phyloP scores from a whole-genome alignment of 2,329 filamentous ascomycete species.

The Apiospora kogelbergensis region DNA sequence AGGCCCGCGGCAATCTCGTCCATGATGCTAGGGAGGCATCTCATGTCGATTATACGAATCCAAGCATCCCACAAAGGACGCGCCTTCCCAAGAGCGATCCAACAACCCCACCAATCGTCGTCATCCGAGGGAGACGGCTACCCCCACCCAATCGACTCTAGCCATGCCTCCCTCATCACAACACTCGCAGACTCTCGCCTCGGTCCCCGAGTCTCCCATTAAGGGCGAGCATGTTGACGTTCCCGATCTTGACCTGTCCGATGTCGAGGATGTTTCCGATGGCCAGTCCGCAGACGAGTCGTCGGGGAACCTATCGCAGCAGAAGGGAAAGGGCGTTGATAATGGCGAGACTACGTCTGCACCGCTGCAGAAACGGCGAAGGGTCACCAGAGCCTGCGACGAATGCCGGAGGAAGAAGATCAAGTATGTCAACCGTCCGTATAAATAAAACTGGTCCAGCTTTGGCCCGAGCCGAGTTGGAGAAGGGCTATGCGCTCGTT shows the following conservation, averaged over 20 bases:
- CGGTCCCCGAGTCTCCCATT: conserved; percentile 8
- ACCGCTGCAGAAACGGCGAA: conserved; percentile 72
- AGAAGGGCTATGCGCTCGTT: neutral
- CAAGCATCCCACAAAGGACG: neutral
- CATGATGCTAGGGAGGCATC: conserved; percentile 6
- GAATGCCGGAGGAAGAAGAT: conserved; percentile 69
- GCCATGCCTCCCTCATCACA: conserved; percentile 7
- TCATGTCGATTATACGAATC: conserved; percentile 2
- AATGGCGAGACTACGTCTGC: conserved; percentile 40
- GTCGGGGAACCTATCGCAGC: conserved; percentile 26
- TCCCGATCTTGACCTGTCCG: conserved; percentile 36
- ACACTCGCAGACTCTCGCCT: neutral
- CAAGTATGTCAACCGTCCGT: conserved; percentile 48
- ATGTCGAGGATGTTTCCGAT: conserved; percentile 34
- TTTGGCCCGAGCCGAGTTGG: neutral
- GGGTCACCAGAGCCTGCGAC: conserved; percentile 79
- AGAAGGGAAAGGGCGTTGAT: conserved; percentile 23
- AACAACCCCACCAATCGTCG: conserved; percentile 6
- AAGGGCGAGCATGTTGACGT: conserved; percentile 30
- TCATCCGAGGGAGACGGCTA: conserved; percentile 7
- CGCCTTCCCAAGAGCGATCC: conserved; percentile 5
- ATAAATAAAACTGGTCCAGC: neutral
- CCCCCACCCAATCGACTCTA: conserved; percentile 1
- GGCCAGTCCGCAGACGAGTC: conserved; percentile 37
- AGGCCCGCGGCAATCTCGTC: neutral